Conservation (phyloP, 1,284 basidiomycete species). For the Ceratobasidium sp. region DNA sequence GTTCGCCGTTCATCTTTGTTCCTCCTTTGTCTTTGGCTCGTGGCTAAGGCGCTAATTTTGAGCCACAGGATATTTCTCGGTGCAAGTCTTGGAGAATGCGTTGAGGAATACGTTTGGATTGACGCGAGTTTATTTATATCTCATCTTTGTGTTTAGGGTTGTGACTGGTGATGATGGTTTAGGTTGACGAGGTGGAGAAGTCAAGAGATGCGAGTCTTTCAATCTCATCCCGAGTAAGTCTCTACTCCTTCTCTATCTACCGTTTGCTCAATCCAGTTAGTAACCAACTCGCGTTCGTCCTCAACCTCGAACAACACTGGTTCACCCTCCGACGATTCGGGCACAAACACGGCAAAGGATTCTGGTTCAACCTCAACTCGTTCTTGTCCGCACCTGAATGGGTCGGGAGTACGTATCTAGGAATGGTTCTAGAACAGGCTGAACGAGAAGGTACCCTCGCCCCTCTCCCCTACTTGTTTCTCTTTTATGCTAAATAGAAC, state of each 20-base stretch:
- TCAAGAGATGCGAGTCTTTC: constrained; percentile 82
- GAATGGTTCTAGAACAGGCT: constrained; percentile 89
- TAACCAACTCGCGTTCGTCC: constrained; percentile 87
- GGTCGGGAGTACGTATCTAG: constrained; percentile 86
- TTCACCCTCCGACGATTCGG: constrained; percentile 90
- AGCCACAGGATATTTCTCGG: constrained; percentile 83
- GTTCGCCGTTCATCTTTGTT: constrained; percentile 45
- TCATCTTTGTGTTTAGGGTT: neutral
- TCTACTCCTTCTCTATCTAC: neutral
- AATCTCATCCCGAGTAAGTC: constrained; percentile 82
- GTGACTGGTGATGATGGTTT: constrained; percentile 1
- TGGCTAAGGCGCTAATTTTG: constrained; percentile 45
- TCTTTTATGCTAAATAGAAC: neutral
- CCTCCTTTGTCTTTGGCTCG: constrained; percentile 50
- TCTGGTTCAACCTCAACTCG: constrained; percentile 95
- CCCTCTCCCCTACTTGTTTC: neutral
- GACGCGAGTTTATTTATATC: constrained; percentile 65
- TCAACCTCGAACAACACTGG: constrained; percentile 92
- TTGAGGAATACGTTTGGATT: constrained; percentile 83
- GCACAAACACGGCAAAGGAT: constrained; percentile 66
- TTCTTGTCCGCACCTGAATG: constrained; percentile 80
- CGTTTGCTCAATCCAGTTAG: constrained; percentile 61
- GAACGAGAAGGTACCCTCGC: constrained; percentile 76
- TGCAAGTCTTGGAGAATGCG: constrained; percentile 85
- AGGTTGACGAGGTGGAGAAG: constrained; percentile 87